Evolutionary conservation across 2,329 filamentous ascomycete species (phyloP).

Genomic region (Colletotrichum orchidophilum): DNA sequence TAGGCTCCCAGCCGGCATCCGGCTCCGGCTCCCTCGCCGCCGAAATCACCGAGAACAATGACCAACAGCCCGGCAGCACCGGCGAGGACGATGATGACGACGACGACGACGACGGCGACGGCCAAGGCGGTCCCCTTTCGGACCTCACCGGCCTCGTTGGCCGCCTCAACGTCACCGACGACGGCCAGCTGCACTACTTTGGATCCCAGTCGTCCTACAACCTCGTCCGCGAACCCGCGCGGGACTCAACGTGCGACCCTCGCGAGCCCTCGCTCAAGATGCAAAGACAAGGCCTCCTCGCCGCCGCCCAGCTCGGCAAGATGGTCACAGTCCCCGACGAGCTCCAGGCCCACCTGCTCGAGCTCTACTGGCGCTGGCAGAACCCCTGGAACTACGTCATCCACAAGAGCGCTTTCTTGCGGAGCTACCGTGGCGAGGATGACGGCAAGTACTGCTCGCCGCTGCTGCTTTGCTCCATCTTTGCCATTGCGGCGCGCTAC

Average conservation of each 20-base stretch:
- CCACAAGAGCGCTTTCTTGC: conserved; percentile 35
- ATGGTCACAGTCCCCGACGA: conserved; percentile 32
- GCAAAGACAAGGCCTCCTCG: conserved; percentile 28
- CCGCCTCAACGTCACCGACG: conserved; percentile 30
- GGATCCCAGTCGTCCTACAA: conserved; percentile 39
- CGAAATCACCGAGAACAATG: conserved; percentile 2
- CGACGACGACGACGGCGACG: conserved; percentile 26
- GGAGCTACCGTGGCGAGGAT: conserved; percentile 25
- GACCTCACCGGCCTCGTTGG: conserved; percentile 34
- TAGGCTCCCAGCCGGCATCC: background rate
- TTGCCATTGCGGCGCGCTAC: conserved; percentile 37
- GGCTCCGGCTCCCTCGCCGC: background rate
- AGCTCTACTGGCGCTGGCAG: conserved; percentile 40
- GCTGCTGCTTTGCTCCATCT: conserved; percentile 36
- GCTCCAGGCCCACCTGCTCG: conserved; percentile 38
- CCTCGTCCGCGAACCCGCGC: conserved; percentile 21
- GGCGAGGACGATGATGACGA: conserved; percentile 25
- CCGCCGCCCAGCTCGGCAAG: conserved; percentile 29
- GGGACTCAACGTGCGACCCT: background rate
- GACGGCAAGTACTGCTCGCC: conserved; percentile 35
- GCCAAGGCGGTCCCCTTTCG: conserved; percentile 20
- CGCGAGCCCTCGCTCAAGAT: conserved; percentile 9
- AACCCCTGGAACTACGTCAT: conserved; percentile 41
- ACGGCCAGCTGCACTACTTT: conserved; percentile 39
- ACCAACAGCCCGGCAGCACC: background rate